Evolutionary conservation across 2,329 filamentous ascomycete genomes (phyloP), one percentile per base, ranked within the genome.

Genomic region (Penicillium paneum): DNA sequence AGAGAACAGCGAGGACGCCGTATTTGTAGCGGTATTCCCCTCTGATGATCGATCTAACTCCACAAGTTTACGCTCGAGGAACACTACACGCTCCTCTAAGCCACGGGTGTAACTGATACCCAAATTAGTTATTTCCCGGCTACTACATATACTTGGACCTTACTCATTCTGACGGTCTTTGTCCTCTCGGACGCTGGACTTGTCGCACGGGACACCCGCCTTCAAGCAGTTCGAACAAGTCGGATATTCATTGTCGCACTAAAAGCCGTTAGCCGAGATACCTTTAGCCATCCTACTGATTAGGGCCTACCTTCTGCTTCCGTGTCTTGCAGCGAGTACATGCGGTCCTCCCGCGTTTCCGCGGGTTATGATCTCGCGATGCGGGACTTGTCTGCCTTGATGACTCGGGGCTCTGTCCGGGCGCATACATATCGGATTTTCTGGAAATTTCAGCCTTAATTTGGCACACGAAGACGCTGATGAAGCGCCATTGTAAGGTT

Each of bases 181-280:
- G 52, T 76, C 73, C 46, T 75, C 70, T 26, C 72, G 69, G 34
- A 78, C 71, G 7, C 70, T 70, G 28, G 68, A 69, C 57, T 78
- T 78, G 57, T 78, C 76, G 57, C 76, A 78, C 24, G 67, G 64
- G 15, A 64, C 69, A 8, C 74, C 74, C 3, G 76, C 72, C 56
- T 74, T 77, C 19, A 61, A 68, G 51, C 76, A 78, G 58, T 78
- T 78, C 32, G 76, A 77, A 58, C 76, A 78, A 8, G 67, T 67
- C 5, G 76, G 76, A 59, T 74, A 74, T 49, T 73, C 72, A 60
- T 76, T 76, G 60, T 78, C 75, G 60, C 76, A 78, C 76, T 78
- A 38, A 17, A 10, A 36, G 13, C 13, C 26, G 5, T 32, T 3
- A 35, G 19, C 59, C 15, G 55, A 38, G 12, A 38, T 47, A 13